These are phyloP conservation scores for Xylaria polymorpha DNA, from an alignment of 2,329 filamentous ascomycete genomes.

Conservation along the genomic window DNA sequence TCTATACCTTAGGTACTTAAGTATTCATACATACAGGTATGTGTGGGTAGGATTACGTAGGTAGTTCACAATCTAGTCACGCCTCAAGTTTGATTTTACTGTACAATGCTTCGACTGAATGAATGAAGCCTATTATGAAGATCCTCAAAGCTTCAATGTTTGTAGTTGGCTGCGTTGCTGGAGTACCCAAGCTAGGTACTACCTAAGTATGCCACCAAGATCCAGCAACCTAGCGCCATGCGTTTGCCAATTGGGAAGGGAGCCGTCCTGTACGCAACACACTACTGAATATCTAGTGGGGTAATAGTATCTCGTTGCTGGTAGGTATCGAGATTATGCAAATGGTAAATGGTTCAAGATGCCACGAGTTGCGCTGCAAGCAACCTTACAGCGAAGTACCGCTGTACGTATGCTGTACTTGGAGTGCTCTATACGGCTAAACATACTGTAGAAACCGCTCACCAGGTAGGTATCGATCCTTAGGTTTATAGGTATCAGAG, in stretches of 20 bases:
- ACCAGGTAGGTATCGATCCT: neutral
- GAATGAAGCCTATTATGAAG: too few relatives aligned
- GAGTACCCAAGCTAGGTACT: too few relatives aligned
- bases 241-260: neutral
- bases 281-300: neutral
- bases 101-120: neutral
- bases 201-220: neutral
- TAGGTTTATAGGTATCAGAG: neutral
- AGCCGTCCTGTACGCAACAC: neutral
- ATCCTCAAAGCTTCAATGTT: neutral
- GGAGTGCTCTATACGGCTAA: neutral
- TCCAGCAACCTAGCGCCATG: neutral
- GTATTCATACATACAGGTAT: neutral
- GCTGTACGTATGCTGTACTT: neutral
- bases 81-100: neutral
- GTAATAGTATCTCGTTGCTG: neutral
- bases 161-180: neutral
- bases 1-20: too few relatives aligned
- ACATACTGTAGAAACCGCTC: neutral
- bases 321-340: neutral
- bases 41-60: neutral
- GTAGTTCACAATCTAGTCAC: neutral
- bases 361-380: conserved; percentile 11
- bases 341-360: conserved; percentile 1
- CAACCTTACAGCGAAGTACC: neutral